Evolutionary conservation across 2,329 filamentous ascomycete species (phyloP).

Genomic region (Colletotrichum salicis): DNA sequence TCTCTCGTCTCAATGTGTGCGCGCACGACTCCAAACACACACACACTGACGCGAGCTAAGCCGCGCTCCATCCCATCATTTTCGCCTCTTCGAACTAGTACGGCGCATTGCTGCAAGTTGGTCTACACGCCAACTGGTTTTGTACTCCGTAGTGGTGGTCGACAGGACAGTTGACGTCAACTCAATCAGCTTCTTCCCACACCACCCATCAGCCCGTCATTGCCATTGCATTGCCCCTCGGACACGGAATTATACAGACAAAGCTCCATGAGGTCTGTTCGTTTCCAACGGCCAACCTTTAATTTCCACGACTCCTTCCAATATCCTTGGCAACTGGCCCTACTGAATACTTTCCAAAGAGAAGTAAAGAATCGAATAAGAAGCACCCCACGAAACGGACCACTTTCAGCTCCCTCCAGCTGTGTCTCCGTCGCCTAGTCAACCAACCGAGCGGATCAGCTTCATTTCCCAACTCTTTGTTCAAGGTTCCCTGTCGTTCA

Average conservation of each 20-base stretch:
- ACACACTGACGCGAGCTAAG: conserved; percentile 2
- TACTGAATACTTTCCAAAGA: background rate
- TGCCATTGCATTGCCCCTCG: background rate
- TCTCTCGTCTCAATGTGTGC: background rate
- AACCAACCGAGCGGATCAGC: conserved; percentile 15
- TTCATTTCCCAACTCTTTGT: background rate
- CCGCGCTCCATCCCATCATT: conserved; percentile 6
- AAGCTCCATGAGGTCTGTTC: background rate
- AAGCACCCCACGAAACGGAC: conserved; percentile 9
- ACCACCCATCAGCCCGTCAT: background rate
- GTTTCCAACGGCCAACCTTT: background rate
- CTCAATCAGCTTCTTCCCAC: background rate
- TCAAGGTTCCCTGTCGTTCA: background rate
- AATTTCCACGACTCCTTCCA: background rate
- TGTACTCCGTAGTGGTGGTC: background rate
- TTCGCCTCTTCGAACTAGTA: background rate
- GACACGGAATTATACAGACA: background rate
- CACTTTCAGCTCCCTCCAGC: background rate
- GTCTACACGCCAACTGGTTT: background rate
- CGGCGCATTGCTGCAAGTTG: background rate
- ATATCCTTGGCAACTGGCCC: background rate
- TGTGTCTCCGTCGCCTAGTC: conserved; percentile 13
- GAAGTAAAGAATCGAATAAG: background rate
- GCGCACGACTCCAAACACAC: background rate
- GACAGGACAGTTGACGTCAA: conserved; percentile 3